Evolutionary conservation across 306 rosid species (phyloP).

Genomic region (Senna tora): DNA sequence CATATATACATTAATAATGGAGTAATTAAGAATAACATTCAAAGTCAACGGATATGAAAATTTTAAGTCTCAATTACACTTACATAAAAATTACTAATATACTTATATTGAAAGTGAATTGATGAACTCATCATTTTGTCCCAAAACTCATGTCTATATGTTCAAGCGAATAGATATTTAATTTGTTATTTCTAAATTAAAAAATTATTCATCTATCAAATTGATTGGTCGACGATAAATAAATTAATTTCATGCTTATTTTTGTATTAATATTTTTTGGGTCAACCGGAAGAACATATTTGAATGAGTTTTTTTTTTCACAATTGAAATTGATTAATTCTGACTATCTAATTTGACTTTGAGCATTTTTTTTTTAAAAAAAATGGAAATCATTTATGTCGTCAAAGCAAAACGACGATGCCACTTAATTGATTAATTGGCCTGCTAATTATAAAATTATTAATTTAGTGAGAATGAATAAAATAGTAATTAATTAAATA

Average conservation of each 20-base stretch:
- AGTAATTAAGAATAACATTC: too few species aligned
- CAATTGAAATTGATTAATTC: background rate
- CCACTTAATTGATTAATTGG: background rate
- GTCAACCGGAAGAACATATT: background rate
- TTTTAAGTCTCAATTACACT: background rate
- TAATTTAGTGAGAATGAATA: background rate
- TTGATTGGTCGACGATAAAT: background rate
- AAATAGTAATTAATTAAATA: constrained; percentile 11
- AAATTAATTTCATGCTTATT: background rate
- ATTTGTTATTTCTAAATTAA: background rate
- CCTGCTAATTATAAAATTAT: constrained; percentile 20
- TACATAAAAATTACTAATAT: too few species aligned
- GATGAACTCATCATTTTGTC: background rate
- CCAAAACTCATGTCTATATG: background rate
- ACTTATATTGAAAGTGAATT: background rate
- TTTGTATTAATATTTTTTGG: background rate
- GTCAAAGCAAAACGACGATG: background rate
- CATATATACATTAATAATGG: background rate
- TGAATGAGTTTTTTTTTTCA: background rate
- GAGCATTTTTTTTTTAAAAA: background rate
- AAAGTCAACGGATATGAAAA: background rate
- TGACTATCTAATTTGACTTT: background rate
- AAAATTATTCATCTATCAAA: background rate
- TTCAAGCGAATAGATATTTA: background rate
- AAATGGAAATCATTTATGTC: too few species aligned